Base-by-base conservation (phyloP, 2,329 filamentous ascomycete genomes). In the Colletotrichum musae region DNA sequence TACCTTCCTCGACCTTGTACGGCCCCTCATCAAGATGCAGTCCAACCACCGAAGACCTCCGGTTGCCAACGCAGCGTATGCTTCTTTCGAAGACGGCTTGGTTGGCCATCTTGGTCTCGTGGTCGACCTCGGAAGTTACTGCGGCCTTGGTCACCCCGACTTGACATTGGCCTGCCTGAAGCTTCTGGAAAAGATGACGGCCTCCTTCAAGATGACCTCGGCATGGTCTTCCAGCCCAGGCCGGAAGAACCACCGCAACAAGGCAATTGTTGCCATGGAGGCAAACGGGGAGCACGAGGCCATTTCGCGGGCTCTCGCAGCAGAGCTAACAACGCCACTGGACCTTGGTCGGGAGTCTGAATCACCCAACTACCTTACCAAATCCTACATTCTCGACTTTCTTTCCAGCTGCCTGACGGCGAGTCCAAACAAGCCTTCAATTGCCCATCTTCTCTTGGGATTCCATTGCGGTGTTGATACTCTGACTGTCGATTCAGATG, bases 31-130 rank as follows among this genome's bases (percentile, higher is more conserved):
- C 73, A 93, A 92, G 77, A 85, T 87, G 41, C 89, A 94, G 64
- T 82, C 88, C 21, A 87, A 86, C 32, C 83, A 87, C 56, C 87
- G 89, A 58, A 85, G 88, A 32, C 82, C 85, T 9, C 86, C 88
- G 4, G 91, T 96, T 24, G 88, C 92, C 0, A 94, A 93, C 74
- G 88, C 92, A 6, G 91, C 94, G 0, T 93, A 95, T 73, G 87
- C 92, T n/a, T 95, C 93, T 0, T 95, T 99, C 75, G 95, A 98
- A 77, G 97, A 99, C 76, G 94, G 94, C 7, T 85, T 99, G 21
- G 86, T 97, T 47, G 94, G 92, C 67, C 92, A 96, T 74, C 83
- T 99, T 32, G 86, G 88, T 50, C 83, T 97, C 6, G 88, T 98
- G 48, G 91, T 94, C 4, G 92, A 96, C 73, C 84, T 99, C 26